Percentiles rank a stretch among this genome's conserved stretches.
These are phyloP conservation scores for Gossypium mustelinum DNA, from an alignment of 345 rosid species.

Conservation along the genomic window DNA sequence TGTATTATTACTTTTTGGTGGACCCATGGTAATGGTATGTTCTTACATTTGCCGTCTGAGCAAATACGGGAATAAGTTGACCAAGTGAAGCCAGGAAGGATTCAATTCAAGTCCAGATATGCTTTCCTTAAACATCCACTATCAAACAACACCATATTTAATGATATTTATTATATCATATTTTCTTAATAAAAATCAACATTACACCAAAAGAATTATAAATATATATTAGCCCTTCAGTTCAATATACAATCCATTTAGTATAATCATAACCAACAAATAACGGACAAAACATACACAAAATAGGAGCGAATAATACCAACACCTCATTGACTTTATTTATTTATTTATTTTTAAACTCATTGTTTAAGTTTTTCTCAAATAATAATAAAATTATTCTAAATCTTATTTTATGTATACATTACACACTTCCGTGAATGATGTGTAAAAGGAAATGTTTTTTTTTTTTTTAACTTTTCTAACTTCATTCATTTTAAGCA, in stretches of 20 bases:
- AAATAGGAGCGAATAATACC: too few relatives aligned
- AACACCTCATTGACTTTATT: too few relatives aligned
- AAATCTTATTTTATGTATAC: too few relatives aligned
- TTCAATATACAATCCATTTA: not conserved
- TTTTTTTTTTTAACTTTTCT: too few relatives aligned
- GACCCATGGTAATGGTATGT: not conserved
- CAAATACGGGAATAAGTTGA: not conserved
- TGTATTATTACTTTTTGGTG: not conserved
- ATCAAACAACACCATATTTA: not conserved
- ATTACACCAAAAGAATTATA: not conserved
- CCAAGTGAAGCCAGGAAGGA: not conserved
- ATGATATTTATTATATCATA: not conserved
- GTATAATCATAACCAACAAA: too few relatives aligned
- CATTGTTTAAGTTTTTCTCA: too few relatives aligned
- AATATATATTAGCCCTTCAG: not conserved
- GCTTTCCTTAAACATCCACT: not conserved
- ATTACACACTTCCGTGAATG: too few relatives aligned
- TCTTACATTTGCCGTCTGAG: not conserved
- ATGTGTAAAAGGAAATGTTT: not conserved
- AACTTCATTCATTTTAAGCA: not conserved
- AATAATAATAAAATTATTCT: too few relatives aligned
- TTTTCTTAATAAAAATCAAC: not conserved
- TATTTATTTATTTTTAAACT: too few relatives aligned
- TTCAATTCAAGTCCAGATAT: not conserved
- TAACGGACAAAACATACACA: too few relatives aligned